Conservation (phyloP, 208 protist species). For the Acanthamoeba healyi region DNA sequence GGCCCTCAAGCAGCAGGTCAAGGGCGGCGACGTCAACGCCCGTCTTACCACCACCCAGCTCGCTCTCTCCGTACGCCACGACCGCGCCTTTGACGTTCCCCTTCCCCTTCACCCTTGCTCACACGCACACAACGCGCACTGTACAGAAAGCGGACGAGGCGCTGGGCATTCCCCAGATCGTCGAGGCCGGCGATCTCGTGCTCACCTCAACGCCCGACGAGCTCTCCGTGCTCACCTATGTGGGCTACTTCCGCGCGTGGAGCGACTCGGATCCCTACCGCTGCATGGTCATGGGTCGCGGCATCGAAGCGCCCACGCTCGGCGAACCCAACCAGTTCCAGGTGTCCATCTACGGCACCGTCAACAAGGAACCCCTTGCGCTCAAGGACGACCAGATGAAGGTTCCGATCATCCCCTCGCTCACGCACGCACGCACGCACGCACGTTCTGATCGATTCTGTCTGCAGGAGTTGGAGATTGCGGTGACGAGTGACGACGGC, state of each 20-base stretch:
- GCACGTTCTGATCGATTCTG: too few species aligned
- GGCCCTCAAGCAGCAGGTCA: conserved; percentile 52
- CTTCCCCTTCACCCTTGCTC: neutral
- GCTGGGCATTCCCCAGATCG: conserved; percentile 61
- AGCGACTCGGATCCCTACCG: conserved; percentile 51
- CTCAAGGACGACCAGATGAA: conserved; percentile 70
- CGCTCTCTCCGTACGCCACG: neutral
- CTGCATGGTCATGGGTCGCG: conserved; percentile 64
- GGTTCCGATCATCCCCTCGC: neutral
- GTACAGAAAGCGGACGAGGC: conserved; percentile 65
- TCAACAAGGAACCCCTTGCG: conserved; percentile 61
- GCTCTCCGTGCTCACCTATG: conserved; percentile 59
- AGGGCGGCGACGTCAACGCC: conserved; percentile 10
- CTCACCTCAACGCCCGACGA: conserved; percentile 33
- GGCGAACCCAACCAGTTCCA: conserved; percentile 51
- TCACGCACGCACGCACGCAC: neutral
- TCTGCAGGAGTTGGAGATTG: conserved; percentile 11
- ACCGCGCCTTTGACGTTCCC: neutral
- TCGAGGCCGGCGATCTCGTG: conserved; percentile 58
- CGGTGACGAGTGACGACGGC: neutral
- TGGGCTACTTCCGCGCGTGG: conserved; percentile 67
- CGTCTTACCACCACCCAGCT: conserved; percentile 55
- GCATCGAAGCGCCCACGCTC: conserved; percentile 53
- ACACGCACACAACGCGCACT: neutral
- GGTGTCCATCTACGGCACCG: conserved; percentile 54